Evolutionary conservation across 192 early-diverging fungal genomes (phyloP), one percentile per base, ranked within the genome.

Genomic region (Backusella westeae): DNA sequence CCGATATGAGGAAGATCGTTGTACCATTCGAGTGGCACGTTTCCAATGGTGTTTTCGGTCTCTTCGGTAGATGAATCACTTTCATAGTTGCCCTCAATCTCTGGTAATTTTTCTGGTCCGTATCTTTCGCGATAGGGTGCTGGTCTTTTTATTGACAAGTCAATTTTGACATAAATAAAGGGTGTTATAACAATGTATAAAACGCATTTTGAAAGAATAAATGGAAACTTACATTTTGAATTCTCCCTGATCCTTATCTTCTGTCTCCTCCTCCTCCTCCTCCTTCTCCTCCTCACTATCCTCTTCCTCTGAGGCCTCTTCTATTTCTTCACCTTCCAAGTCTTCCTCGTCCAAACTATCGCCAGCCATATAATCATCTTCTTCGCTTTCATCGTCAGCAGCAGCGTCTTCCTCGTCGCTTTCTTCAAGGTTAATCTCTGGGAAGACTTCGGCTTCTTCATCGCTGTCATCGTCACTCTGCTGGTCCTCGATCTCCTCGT

Each of bases 11-110:
- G 93, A 53, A 93, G 94, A 59, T 99, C 98, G 42, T 94, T 93
- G 80, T 99, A 99, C 97, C 97, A 99, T 83, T 97, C 94, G 81
- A 97, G 91, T 8, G 98, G 96, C 39, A 99, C 89, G 73, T 98
- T 96, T 69, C 98, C 98, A 69, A 98, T 91, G 0, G 96, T 97
- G 81, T 99, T 99, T 19, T 81, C 80, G 1, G 90, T 87, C 88
- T 98, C 96, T 79, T 97, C 96, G 3, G 92, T 94, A 1, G 96
- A 97, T 4, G 92, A 90, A 78, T 99, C 98, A 80, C 91, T 93
- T 71, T 95, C 96, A 81, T 98, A 98, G 17, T 88, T 89, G n/a
- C 96, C 87, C 34, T 96, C 93, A 80, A 99, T 99, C 78, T 96
- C 94, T 6, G 96, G 94, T 53, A 90, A 88, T 38, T 84, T 53